These are phyloP conservation scores for Apiospora rasikravindrae DNA, from an alignment of 2,329 filamentous ascomycete genomes.

Conservation along the genomic window DNA sequence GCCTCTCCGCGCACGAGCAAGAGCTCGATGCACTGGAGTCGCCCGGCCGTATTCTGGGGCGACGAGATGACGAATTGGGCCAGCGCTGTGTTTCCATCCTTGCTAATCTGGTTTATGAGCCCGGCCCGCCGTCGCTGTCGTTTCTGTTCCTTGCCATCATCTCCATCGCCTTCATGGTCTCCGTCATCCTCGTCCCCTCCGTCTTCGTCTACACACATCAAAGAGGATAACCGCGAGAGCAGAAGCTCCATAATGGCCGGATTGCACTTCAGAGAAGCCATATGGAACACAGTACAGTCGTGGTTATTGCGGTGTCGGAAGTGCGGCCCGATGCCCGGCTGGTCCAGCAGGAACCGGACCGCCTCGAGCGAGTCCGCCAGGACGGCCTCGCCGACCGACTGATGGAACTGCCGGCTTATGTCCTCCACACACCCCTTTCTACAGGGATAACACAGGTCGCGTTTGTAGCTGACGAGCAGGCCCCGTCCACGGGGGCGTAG, in stretches of 20 bases:
- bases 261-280: not conserved
- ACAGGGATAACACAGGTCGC: not conserved
- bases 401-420: not conserved
- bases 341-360: not conserved
- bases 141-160: too few relatives aligned
- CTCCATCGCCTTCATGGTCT: too few relatives aligned
- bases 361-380: not conserved
- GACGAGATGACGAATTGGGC: not conserved
- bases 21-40: not conserved
- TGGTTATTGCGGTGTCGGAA: not conserved
- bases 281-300: not conserved
- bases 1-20: not conserved
- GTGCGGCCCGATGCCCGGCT: not conserved
- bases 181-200: too few relatives aligned
- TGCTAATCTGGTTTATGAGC: not conserved
- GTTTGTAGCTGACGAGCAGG: not conserved
- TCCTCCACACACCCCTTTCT: too few relatives aligned
- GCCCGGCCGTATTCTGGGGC: not conserved
- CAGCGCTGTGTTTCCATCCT: not conserved
- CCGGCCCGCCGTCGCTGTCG: not conserved
- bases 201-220: too few relatives aligned
- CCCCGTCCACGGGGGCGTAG: too few relatives aligned
- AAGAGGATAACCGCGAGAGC: not conserved
- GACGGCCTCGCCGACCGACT: conserved; percentile 2
- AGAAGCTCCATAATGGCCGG: not conserved